Base-by-base conservation (phyloP, 345 rosid species). In the Punica granatum region DNA sequence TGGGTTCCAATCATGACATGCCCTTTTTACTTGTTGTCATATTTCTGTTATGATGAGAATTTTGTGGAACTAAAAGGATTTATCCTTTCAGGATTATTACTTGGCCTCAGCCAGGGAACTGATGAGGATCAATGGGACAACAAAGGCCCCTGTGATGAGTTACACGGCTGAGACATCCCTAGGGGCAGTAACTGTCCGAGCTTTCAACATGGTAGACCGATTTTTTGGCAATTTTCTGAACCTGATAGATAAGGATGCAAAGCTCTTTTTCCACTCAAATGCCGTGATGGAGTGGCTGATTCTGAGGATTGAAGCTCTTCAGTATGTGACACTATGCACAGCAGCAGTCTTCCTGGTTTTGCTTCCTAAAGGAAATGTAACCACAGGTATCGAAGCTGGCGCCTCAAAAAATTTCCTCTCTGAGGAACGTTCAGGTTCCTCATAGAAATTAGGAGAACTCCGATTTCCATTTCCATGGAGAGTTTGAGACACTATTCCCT, bases 131-230 rank as follows among this genome's bases (percentile, higher is more conserved):
- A 93, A 85, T 8, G 97, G 97, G 69, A 93, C 92, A 15, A 93
- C 97, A 32, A 93, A 93, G 73, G 96, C 98, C 65, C 98, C 98
- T 8, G 85, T 93, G 21, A 87, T 90, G 96, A 93, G 87, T 61
- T 86, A 78, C 70, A 89, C 92, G 62, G 79, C 96, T 1, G 97
- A 93, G 83, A 90, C 98, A 66, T 86, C 96, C 60, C 92, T 81
- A 2, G 94, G 96, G 48, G 90, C 81, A 37, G 79, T 83, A 66
- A 90, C 97, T n/a, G 83, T 93, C 69, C 83, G 97, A 81, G 92
- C 96, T 64, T 93, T 90, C 44, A 81, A 86, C 72, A 77, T 69
- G 62, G 81, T 28, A 30, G 90, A 90, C 33, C 82, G 83, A 69
- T 93, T 88, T 86, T 87, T 75, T 60, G 72, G 67, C 34, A 85